Conservation (phyloP, 345 rosid species). For the Physaria fendleri region DNA sequence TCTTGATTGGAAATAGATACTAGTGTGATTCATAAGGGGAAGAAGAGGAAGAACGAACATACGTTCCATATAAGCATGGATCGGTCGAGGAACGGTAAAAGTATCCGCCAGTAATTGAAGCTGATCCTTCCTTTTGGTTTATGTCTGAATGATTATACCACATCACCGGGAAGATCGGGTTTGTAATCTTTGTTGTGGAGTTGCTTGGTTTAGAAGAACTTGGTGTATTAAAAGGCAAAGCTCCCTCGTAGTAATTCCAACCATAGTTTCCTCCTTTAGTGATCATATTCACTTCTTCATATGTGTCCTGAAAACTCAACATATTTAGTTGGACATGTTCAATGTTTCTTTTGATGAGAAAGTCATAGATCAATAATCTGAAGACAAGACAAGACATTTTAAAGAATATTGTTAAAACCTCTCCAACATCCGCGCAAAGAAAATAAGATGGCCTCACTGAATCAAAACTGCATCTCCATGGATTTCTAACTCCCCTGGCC, state of each 20-base stretch:
- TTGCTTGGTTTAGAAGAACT: slow-evolving; percentile 23
- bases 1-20: background rate
- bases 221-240: slow-evolving; percentile 15
- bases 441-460: slow-evolving; percentile 46
- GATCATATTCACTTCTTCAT: slow-evolving; percentile 49
- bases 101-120: slow-evolving; percentile 47
- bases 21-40: background rate
- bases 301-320: slow-evolving; percentile 31
- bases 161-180: slow-evolving; percentile 44
- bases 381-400: background rate
- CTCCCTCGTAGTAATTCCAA: slow-evolving; percentile 45
- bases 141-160: slow-evolving; percentile 38
- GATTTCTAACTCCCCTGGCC: slow-evolving; percentile 51
- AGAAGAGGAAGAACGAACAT: background rate
- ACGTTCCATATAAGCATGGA: slow-evolving; percentile 54
- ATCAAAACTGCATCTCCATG: slow-evolving; percentile 63
- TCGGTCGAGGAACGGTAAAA: slow-evolving; percentile 43
- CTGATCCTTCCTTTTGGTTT: slow-evolving; percentile 31
- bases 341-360: background rate
- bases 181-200: slow-evolving; percentile 41
- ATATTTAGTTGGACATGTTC: background rate
- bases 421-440: slow-evolving; percentile 48
- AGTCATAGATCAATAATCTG: background rate
- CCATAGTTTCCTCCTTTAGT: slow-evolving; percentile 53
- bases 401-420: slow-evolving; percentile 25